A percentile compares a stretch with the other conserved stretches of the same genome.
Conservation (phyloP, 2,329 filamentous ascomycete species). For the Colletotrichum spaethianum region DNA sequence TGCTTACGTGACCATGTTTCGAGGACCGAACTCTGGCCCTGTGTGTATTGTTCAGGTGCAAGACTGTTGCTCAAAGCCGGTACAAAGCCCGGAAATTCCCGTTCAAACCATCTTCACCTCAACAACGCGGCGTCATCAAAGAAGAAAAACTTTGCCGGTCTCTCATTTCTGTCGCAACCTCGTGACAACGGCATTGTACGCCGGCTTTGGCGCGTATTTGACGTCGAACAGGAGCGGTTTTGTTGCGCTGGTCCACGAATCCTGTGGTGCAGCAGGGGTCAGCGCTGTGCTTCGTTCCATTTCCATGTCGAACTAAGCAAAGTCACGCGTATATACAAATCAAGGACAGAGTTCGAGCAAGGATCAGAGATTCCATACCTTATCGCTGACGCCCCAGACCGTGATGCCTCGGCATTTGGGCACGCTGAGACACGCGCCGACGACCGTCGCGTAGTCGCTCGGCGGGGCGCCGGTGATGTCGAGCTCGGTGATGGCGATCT, state of each 20-base stretch:
- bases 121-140: too few relatives aligned
- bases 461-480: slow-evolving; percentile 74
- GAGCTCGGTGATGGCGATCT: slow-evolving; percentile 77
- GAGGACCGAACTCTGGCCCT: too few relatives aligned
- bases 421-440: slow-evolving; percentile 70
- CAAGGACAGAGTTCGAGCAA: too few relatives aligned
- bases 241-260: slow-evolving; percentile 64
- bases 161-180: slow-evolving; percentile 43
- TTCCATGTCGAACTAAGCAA: too few relatives aligned
- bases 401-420: slow-evolving; percentile 76
- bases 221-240: slow-evolving; percentile 69
- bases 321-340: too few relatives aligned
- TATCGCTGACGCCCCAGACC: slow-evolving; percentile 69
- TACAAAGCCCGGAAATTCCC: too few relatives aligned
- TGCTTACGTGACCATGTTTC: too few relatives aligned
- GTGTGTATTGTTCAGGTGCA: too few relatives aligned
- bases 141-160: not conserved
- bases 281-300: not conserved
- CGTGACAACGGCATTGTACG: slow-evolving; percentile 62
- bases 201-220: slow-evolving; percentile 65
- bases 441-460: slow-evolving; percentile 70
- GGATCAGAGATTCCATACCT: slow-evolving; percentile 49
- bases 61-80: too few relatives aligned
- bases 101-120: too few relatives aligned
- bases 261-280: slow-evolving; percentile 45